Evolutionary conservation across 1,284 basidiomycete species (phyloP), one percentile per base, ranked within the genome.

Genomic region (Pulchroboletus neoregius): DNA sequence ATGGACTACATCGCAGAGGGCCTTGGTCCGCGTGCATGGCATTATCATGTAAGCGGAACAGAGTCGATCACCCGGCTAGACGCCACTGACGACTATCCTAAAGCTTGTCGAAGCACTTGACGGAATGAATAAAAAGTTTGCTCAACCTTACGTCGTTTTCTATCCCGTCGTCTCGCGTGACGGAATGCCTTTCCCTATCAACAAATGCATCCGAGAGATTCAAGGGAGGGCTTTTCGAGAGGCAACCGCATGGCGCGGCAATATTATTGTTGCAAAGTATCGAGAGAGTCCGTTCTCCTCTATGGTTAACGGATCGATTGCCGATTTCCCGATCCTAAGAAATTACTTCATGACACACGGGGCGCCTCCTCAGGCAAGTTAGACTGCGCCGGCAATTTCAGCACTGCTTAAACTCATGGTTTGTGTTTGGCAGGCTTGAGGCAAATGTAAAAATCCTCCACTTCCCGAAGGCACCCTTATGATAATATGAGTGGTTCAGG

Each of bases 1-100:
- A 90, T 90, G 86, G 85, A 90, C 64, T 87, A 84, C 66, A 82
- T 89, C 57, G 84, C 84, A 55, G 84, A 88, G 64, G 74, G 76
- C 46, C 70, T 79, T 44, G 82, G 82, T 31, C 68, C 78, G 31
- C 72, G 80, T 48, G 77, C 82, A 11, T 89, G 86, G 87, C 75
- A 77, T 59, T 85, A 78, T 61, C 78, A 84, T 68, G 85, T 86
- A 56, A 58, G 73, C 67, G 9, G 24, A 20, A 34, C 26, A 12
- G 13, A 22, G 20, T 28, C 7, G 37, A 50, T 55, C 44, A 28
- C 23, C 38, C 42, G 27, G 26, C 12, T 49, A 43, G 40, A 47
- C 50, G 44, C 46, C 46, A 49, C 56, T 59, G 43, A 66, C 49
- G 18, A 37, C 31, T 30, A 28, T 45, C 42, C 33, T 43, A 23